Evolutionary conservation across 257 asterid genomes (phyloP).

Genomic region (Primulina tabacum): DNA sequence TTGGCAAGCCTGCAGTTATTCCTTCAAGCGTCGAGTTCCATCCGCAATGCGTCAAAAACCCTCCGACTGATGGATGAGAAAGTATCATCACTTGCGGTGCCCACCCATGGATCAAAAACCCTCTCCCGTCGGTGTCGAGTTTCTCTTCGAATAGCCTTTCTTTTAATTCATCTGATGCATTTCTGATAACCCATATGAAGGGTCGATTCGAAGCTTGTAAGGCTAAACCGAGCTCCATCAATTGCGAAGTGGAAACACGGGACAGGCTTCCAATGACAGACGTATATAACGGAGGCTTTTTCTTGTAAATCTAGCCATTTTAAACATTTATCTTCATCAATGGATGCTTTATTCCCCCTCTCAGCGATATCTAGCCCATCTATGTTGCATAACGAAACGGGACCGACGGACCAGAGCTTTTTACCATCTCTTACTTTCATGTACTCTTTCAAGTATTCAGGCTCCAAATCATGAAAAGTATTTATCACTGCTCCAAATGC

Average conservation of each 20-base stretch:
- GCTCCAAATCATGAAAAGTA: constrained; percentile 48
- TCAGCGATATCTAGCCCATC: constrained; percentile 31
- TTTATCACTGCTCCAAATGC: constrained; percentile 45
- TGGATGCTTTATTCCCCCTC: constrained; percentile 36
- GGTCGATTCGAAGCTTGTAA: constrained; percentile 38
- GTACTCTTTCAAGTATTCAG: constrained; percentile 33
- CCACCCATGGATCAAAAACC: constrained; percentile 39
- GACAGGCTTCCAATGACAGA: constrained; percentile 51
- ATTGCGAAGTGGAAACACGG: constrained; percentile 30
- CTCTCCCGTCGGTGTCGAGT: constrained; percentile 27
- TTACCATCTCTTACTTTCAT: constrained; percentile 20
- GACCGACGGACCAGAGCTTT: constrained; percentile 44
- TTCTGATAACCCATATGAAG: constrained; percentile 31
- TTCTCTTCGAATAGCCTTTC: constrained; percentile 23
- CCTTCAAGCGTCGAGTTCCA: constrained; percentile 46
- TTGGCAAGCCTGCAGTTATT: constrained; percentile 24
- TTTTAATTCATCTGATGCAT: constrained; percentile 14
- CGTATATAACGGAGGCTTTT: constrained; percentile 37
- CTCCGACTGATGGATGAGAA: constrained; percentile 29
- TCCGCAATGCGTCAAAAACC: constrained; percentile 44
- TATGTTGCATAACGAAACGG: constrained; percentile 40
- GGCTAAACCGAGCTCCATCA: constrained; percentile 47
- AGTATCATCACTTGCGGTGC: constrained; percentile 44
- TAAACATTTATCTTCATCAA: constrained; percentile 26
- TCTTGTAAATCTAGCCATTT: constrained; percentile 43